A percentile compares a stretch with the other conserved stretches of the same genome.
Conservation (phyloP, 495 filamentous ascomycete species). For the Bombardia bombarda region DNA sequence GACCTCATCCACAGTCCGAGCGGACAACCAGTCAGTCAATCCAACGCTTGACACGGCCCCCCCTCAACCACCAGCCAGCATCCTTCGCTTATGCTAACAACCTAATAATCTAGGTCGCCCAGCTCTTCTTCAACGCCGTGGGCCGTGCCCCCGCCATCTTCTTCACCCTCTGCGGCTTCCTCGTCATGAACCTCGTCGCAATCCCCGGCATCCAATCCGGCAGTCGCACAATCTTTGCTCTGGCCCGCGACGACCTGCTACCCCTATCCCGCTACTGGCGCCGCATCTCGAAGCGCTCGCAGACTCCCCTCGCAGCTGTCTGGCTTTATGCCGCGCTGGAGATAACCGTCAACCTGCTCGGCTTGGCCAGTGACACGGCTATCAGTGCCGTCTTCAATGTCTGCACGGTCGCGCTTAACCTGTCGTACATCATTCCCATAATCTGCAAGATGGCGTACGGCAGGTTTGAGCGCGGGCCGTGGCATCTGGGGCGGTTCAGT, state of each 20-base stretch:
- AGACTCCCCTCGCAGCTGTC: conserved; percentile 53
- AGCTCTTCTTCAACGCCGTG: conserved; percentile 55
- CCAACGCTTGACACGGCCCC: background rate
- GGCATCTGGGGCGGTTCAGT: conserved; percentile 46
- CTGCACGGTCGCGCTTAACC: conserved; percentile 55
- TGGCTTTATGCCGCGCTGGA: conserved; percentile 51
- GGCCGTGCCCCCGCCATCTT: conserved; percentile 51
- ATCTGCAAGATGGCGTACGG: conserved; percentile 51
- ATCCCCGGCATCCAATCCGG: conserved; percentile 56
- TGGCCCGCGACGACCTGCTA: conserved; percentile 51
- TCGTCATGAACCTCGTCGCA: conserved; percentile 51
- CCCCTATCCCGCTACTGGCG: conserved; percentile 49
- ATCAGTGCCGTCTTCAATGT: conserved; percentile 58
- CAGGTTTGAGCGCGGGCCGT: conserved; percentile 51
- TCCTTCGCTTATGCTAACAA: background rate
- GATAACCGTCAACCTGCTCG: conserved; percentile 55
- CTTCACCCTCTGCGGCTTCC: conserved; percentile 51
- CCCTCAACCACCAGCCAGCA: background rate
- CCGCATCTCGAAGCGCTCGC: conserved; percentile 43
- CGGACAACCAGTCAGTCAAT: conserved; percentile 50
- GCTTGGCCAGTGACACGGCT: conserved; percentile 52
- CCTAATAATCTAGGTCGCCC: conserved; percentile 32
- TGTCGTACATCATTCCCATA: conserved; percentile 55
- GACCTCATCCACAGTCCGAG: conserved; percentile 38
- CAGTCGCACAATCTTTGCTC: conserved; percentile 55